phyloP scores from a whole-genome alignment of 345 rosid genomes.

The Citrus glauca region DNA sequence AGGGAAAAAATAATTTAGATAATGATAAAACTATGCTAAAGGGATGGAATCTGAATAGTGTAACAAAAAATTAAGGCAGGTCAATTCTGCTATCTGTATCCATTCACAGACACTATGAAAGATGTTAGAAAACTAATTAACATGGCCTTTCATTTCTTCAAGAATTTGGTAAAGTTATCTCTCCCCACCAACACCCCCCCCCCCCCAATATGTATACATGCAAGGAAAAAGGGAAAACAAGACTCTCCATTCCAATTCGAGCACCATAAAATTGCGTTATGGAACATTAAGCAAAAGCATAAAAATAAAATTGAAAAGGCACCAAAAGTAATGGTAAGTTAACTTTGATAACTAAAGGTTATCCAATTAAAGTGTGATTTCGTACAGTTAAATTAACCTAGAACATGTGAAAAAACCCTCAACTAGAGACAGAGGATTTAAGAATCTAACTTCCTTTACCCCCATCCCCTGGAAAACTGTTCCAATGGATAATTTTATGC shows the following conservation, averaged over 20 bases:
- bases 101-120: neutral
- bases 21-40: neutral
- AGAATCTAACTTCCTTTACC: neutral
- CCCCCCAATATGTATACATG: too few species aligned
- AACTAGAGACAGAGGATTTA: neutral
- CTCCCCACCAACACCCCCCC: too few species aligned
- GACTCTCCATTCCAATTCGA: neutral
- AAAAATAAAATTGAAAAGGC: neutral
- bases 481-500: neutral
- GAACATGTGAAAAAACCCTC: neutral
- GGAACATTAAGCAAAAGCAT: neutral
- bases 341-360: neutral
- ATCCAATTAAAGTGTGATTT: neutral
- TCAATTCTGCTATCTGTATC: neutral
- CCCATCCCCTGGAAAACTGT: neutral
- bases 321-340: neutral
- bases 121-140: neutral
- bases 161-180: neutral
- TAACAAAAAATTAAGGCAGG: neutral
- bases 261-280: neutral
- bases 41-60: neutral
- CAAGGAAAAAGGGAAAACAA: neutral
- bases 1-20: constrained; percentile 1
- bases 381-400: neutral
- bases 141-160: neutral